A percentile compares a stretch with the other conserved stretches of the same genome.
Evolutionary conservation across 2,329 filamentous ascomycete species (phyloP).

Genomic region (Exophiala aquamarina): DNA sequence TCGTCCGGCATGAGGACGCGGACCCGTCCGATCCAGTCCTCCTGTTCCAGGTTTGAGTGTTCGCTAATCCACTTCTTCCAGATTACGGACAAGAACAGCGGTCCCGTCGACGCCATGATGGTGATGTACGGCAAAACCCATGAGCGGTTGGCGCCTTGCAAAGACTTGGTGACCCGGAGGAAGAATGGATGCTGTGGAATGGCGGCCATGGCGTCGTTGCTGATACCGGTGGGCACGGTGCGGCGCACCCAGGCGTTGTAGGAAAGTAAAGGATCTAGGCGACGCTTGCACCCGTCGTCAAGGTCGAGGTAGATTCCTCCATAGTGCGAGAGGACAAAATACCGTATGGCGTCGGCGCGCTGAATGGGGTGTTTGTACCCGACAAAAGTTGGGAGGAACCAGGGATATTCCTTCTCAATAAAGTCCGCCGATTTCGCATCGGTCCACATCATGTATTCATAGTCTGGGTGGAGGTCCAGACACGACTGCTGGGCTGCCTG

Average conservation of each 20-base stretch:
- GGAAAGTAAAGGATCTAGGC: conserved; percentile 65
- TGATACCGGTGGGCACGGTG: conserved; percentile 74
- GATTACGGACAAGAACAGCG: conserved; percentile 72
- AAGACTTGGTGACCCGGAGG: conserved; percentile 64
- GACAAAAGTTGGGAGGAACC: conserved; percentile 74
- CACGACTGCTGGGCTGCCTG: conserved; percentile 64
- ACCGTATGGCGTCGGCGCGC: conserved; percentile 74
- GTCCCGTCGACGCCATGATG: conserved; percentile 77
- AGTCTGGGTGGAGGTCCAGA: conserved; percentile 66
- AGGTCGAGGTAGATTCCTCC: conserved; percentile 81
- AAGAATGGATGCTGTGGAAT: conserved; percentile 74
- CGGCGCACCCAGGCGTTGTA: conserved; percentile 71
- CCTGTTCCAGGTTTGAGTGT: conserved; percentile 37
- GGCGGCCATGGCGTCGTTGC: conserved; percentile 77
- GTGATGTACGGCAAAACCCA: conserved; percentile 74
- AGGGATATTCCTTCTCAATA: conserved; percentile 71
- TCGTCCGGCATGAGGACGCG: conserved; percentile 69
- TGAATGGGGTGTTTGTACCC: conserved; percentile 74
- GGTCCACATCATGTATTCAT: conserved; percentile 79
- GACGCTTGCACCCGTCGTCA: conserved; percentile 70
- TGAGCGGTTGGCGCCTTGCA: conserved; percentile 66
- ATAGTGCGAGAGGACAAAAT: conserved; percentile 74
- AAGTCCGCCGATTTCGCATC: conserved; percentile 69
- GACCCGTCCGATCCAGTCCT: conserved; percentile 54
- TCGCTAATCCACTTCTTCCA: conserved; percentile 71